Evolutionary conservation across 768 basidiomycete genomes (phyloP), one percentile per base, ranked within the genome.

Genomic region (Russula griseocarnosa): DNA sequence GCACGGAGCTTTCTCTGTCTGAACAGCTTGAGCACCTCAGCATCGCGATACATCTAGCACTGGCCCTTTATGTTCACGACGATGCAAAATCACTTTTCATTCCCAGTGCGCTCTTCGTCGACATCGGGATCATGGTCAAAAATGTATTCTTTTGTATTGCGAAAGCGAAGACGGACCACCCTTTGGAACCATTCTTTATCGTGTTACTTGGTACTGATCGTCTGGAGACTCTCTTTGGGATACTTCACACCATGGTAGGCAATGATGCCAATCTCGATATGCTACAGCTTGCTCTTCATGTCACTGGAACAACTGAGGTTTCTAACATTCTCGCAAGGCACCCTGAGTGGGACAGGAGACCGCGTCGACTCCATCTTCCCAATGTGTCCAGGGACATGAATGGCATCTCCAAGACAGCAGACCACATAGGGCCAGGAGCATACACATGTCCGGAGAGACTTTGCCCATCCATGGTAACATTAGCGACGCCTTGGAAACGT

Each of bases 81-180:
- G n/a, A n/a, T n/a, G n/a, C n/a, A n/a, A n/a, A n/a, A n/a, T n/a
- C n/a, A n/a, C n/a, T n/a, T n/a, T n/a, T n/a, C n/a, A n/a, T n/a
- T n/a, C n/a, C n/a, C n/a, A n/a, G n/a, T n/a, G 67, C 68, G 13
- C 69, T 74, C 0, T 78, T 71, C 60, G 30, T 64, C 3, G 74
- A 79, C 61, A 65, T 77, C 47, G 70, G 72, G 71, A 62, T 75
- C 14, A 76, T 76, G 74, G 71, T 79, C 60, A 79, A 36, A 8
- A 36, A 36, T 36, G 34, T 36, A 36, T 36, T 36, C 34, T 36
- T 36, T 11, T 36, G 34, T 36, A 11, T 36, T 36, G 34, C 34
- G 9, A 36, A 36, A 11, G 34, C 34, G 78, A 66, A 73, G 44
- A 22, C 62, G 2, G 60, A 69, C 28, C 54, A 70, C 55, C n/a